phyloP scores from a whole-genome alignment of 129 eudicot genomes.

The Escallonia rubra region DNA sequence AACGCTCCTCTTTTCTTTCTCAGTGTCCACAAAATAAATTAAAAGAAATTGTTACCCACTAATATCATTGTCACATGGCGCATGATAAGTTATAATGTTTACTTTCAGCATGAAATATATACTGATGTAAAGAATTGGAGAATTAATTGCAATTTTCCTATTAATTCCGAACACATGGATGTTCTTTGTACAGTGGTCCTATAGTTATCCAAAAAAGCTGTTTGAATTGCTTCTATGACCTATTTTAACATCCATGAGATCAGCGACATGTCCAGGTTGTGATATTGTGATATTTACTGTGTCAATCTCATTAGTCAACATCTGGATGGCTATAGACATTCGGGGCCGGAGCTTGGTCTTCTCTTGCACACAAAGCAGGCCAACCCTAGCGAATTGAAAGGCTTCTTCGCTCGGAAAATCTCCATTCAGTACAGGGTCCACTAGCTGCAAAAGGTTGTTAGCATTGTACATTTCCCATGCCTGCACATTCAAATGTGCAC shows the following conservation, averaged over 20 bases:
- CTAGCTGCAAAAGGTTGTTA: constrained; percentile 34
- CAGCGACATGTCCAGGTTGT: constrained; percentile 67
- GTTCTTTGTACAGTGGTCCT: constrained; percentile 12
- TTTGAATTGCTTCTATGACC: constrained; percentile 28
- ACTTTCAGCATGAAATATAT: no score
- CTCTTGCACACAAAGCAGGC: constrained; percentile 86
- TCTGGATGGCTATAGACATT: constrained; percentile 56
- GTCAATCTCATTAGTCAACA: constrained; percentile 46
- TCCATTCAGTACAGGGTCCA: constrained; percentile 52
- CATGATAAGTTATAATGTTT: no score
- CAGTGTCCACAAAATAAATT: no score
- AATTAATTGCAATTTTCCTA: background rate
- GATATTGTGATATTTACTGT: constrained; percentile 28
- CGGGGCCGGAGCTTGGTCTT: constrained; percentile 49
- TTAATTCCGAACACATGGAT: constrained; percentile 1
- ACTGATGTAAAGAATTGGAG: no score
- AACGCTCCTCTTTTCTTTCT: no score
- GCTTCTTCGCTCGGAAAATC: constrained; percentile 45
- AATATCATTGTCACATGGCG: no score
- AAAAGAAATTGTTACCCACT: no score
- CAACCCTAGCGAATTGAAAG: constrained; percentile 48
- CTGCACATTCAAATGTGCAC: constrained; percentile 29
- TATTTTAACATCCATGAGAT: constrained; percentile 62
- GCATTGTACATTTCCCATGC: constrained; percentile 63
- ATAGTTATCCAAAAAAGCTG: constrained; percentile 19